These are phyloP conservation scores for Strobilomyces dryophilus DNA, from an alignment of 768 basidiomycete genomes.

Conservation along the genomic window DNA sequence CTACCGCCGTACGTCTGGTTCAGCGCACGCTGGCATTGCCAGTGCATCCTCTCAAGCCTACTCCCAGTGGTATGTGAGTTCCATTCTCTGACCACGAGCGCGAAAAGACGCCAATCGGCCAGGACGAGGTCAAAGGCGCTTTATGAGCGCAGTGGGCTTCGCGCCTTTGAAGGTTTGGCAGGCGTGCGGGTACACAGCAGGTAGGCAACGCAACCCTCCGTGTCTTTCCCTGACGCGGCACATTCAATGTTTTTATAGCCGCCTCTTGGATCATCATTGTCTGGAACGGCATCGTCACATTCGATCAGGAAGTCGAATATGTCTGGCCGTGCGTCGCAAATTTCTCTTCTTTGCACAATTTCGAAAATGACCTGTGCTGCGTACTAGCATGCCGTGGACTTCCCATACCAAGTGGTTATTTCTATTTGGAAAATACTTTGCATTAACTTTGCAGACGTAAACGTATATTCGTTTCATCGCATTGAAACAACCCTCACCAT, in stretches of 20 bases:
- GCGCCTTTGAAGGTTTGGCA: not conserved
- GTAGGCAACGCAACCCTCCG: not conserved
- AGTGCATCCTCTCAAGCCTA: not conserved
- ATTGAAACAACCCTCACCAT: not conserved
- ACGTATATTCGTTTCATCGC: not conserved
- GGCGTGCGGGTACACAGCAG: conserved; percentile 6
- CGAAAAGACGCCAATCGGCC: not conserved
- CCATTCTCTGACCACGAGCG: not conserved
- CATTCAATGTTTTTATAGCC: not conserved
- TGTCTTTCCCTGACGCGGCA: not conserved
- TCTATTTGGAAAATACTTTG: conserved; percentile 21
- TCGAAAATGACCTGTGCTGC: not conserved
- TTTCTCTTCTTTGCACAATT: not conserved
- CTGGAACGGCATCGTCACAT: conserved; percentile 19
- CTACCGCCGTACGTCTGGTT: not conserved
- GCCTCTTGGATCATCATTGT: conserved; percentile 5
- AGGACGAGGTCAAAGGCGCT: not conserved
- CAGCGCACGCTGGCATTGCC: not conserved
- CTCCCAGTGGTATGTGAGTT: not conserved
- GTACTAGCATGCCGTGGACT: conserved; percentile 11
- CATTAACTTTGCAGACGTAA: conserved; percentile 17
- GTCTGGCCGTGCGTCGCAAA: conserved; percentile 22
- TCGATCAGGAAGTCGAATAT: conserved; percentile 17
- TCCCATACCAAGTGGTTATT: conserved; percentile 26
- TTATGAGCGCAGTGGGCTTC: not conserved